Conservation (phyloP, 768 basidiomycete genomes). For the Kwoniella pini region DNA sequence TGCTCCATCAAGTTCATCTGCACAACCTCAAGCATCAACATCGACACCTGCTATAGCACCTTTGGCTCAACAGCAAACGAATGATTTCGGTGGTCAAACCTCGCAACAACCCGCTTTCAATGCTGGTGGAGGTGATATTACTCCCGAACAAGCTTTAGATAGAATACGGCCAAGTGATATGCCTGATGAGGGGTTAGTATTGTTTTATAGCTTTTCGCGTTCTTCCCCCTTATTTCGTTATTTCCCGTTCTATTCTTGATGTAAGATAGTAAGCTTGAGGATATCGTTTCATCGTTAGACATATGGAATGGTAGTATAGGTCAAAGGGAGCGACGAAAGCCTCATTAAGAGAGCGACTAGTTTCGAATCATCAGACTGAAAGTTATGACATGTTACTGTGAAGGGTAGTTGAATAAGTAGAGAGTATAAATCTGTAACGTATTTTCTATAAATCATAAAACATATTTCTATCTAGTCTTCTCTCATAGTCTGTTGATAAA, state of each 20-base stretch:
- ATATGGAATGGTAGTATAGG: no score
- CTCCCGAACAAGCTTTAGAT: slow-evolving; percentile 20
- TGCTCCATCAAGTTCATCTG: slow-evolving; percentile 56
- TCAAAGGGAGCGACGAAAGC: no score
- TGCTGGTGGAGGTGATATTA: neutral
- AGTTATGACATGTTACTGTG: no score
- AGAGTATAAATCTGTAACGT: slow-evolving; percentile 47
- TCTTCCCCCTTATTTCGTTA: slow-evolving; percentile 57
- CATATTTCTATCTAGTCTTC: no score
- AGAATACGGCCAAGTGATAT: slow-evolving; percentile 66
- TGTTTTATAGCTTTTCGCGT: slow-evolving; percentile 43
- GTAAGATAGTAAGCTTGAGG: slow-evolving; percentile 74
- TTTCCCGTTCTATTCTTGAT: slow-evolving; percentile 58
- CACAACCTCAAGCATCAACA: neutral
- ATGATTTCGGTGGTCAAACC: slow-evolving; percentile 8
- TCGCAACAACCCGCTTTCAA: slow-evolving; percentile 14
- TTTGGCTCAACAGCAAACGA: neutral
- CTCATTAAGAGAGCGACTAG: no score
- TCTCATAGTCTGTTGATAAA: no score
- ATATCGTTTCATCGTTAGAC: no score
- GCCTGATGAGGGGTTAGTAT: slow-evolving; percentile 97
- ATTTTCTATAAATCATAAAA: neutral
- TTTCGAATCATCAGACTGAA: no score
- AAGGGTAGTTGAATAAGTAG: no score
- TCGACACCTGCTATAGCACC: slow-evolving; percentile 10